Conservation (phyloP, 768 basidiomycete species). For the Leccinum uliginosum region DNA sequence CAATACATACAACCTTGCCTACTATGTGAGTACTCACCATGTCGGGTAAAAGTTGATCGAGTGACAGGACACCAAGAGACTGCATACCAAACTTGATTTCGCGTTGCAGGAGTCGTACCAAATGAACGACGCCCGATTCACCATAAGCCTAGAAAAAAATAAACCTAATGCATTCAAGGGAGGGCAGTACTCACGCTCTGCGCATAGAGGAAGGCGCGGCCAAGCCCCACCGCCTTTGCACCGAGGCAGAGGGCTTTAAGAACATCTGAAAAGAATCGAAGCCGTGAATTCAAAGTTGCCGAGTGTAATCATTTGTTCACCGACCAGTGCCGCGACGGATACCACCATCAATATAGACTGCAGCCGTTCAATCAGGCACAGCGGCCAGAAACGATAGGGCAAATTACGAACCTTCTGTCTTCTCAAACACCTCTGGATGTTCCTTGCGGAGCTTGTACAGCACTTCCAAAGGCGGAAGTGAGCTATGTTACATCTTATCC, state of each 20-base stretch:
- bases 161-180: neutral
- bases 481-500: constrained; percentile 40
- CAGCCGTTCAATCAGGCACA: constrained; percentile 3
- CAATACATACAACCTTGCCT: neutral
- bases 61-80: constrained; percentile 61
- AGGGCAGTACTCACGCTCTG: constrained; percentile 54
- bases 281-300: neutral
- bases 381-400: neutral
- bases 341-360: constrained; percentile 83
- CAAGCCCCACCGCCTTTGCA: constrained; percentile 81
- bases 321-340: constrained; percentile 72
- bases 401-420: constrained; percentile 52
- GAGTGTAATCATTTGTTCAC: constrained; percentile 9
- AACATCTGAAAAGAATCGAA: constrained; percentile 47
- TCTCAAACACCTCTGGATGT: constrained; percentile 70
- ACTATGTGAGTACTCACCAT: constrained; percentile 47
- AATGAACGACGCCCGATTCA: constrained; percentile 63
- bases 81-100: constrained; percentile 79
- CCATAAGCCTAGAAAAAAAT: constrained; percentile 61
- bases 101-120: constrained; percentile 62
- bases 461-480: constrained; percentile 75
- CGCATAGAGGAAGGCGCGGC: constrained; percentile 81
- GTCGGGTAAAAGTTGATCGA: constrained; percentile 67
- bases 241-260: constrained; percentile 89
- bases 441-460: constrained; percentile 68